Percentiles rank a stretch among this genome's conserved stretches.
Conservation (phyloP, 148 eudicot genomes). For the Silene conica region DNA sequence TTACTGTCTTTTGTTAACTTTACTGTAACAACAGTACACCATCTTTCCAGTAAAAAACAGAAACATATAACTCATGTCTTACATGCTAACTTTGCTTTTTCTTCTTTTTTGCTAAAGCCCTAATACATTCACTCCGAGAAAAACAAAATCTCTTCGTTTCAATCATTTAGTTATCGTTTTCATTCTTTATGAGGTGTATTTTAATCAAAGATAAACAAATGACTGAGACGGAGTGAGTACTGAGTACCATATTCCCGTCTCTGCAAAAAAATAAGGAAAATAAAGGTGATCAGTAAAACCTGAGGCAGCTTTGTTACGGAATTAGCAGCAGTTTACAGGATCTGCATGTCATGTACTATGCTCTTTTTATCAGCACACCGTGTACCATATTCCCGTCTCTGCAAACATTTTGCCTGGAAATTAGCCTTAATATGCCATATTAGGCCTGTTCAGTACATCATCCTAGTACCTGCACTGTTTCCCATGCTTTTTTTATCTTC, state of each 20-base stretch:
- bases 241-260: too few relatives aligned
- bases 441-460: not conserved
- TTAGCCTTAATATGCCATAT: slow-evolving; percentile 5
- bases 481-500: not conserved
- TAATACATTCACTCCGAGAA: too few relatives aligned
- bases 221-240: not conserved
- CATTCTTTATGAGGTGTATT: not conserved
- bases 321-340: not conserved
- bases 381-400: not conserved
- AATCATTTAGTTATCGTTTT: not conserved
- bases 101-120: too few relatives aligned
- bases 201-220: not conserved
- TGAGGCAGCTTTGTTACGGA: not conserved
- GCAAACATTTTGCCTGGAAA: slow-evolving; percentile 1
- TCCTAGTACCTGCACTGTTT: slow-evolving; percentile 8
- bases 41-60: slow-evolving; percentile 2
- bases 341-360: slow-evolving; percentile 11
- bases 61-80: not conserved
- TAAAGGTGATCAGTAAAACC: not conserved
- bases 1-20: not conserved
- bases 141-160: not conserved
- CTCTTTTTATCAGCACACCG: not conserved
- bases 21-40: not conserved
- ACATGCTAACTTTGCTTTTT: not conserved
- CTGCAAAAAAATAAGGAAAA: too few relatives aligned